A percentile compares a stretch with the other conserved stretches of the same genome.
Conservation (phyloP, 306 rosid species). For the Quercus ilex region DNA sequence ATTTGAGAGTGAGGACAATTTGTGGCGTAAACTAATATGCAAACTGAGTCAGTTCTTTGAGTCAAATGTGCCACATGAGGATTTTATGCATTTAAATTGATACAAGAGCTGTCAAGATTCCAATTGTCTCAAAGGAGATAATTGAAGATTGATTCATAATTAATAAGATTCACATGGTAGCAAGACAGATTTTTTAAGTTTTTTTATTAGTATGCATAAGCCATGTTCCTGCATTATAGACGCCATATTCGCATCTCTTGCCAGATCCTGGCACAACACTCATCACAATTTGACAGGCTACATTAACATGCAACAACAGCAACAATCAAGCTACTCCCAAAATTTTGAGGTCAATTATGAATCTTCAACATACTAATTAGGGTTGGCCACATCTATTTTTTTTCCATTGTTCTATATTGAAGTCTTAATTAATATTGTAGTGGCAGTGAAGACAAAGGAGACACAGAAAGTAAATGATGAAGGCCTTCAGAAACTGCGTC, state of each 20-base stretch:
- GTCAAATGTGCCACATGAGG: constrained; percentile 1
- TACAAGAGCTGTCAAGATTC: constrained; percentile 22
- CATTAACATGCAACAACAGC: too few species aligned
- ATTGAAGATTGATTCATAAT: background rate
- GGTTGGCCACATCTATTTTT: too few species aligned
- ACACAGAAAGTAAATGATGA: background rate
- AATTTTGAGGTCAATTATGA: too few species aligned
- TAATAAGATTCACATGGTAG: background rate
- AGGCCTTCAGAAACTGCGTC: background rate
- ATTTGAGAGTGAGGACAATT: background rate
- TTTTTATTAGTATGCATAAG: background rate
- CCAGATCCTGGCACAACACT: background rate
- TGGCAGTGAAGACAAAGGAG: background rate
- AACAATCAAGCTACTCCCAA: too few species aligned
- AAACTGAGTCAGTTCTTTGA: background rate
- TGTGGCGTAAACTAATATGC: background rate
- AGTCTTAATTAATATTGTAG: too few species aligned
- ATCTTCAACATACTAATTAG: too few species aligned
- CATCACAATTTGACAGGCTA: background rate
- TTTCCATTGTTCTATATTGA: too few species aligned
- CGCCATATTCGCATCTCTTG: background rate
- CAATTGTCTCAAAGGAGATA: constrained; percentile 13
- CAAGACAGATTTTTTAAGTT: background rate
- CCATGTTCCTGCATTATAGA: background rate
- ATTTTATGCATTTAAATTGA: background rate